These are phyloP conservation scores for Isabelozyma heimii DNA, from an alignment of 805 yeast species.

Conservation along the genomic window DNA sequence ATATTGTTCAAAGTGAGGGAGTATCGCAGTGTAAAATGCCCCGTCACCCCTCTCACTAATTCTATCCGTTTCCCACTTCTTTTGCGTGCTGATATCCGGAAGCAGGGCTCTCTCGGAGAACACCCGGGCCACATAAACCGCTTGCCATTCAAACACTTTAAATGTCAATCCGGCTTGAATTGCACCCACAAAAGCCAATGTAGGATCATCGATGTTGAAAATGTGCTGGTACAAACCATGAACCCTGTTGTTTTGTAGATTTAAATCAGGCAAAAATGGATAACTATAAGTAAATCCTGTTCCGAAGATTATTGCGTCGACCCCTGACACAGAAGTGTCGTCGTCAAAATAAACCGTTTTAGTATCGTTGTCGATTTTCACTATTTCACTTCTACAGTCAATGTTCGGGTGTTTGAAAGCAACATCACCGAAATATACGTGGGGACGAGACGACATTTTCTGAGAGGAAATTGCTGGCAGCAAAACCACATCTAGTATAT, in stretches of 20 bases:
- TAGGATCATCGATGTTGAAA: conserved; percentile 28
- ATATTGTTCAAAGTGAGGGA: conserved; percentile 18
- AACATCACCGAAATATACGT: conserved; percentile 9
- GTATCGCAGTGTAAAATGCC: conserved; percentile 10
- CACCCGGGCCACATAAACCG: conserved; percentile 31
- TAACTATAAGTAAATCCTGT: conserved; percentile 22
- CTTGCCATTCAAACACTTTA: conserved; percentile 41
- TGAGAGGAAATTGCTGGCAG: conserved; percentile 9
- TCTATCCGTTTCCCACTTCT: conserved; percentile 26
- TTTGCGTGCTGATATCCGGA: conserved; percentile 26
- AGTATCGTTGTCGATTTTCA: conserved; percentile 6
- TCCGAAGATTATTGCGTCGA: conserved; percentile 19
- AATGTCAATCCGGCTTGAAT: conserved; percentile 38
- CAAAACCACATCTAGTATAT: conserved; percentile 14
- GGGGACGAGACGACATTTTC: background rate
- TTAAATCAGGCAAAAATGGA: conserved; percentile 19
- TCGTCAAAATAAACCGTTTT: conserved; percentile 17
- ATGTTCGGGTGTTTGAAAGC: conserved; percentile 9
- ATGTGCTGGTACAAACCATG: conserved; percentile 32
- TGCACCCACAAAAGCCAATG: conserved; percentile 32
- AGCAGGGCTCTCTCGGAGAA: conserved; percentile 25
- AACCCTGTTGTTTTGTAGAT: conserved; percentile 23
- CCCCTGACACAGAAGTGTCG: conserved; percentile 10
- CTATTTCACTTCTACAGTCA: conserved; percentile 6
- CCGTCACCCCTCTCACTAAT: conserved; percentile 21